A percentile compares a stretch with the other conserved stretches of the same genome.
phyloP scores from a whole-genome alignment of 768 basidiomycete species.

The Kwoniella botswanensis region DNA sequence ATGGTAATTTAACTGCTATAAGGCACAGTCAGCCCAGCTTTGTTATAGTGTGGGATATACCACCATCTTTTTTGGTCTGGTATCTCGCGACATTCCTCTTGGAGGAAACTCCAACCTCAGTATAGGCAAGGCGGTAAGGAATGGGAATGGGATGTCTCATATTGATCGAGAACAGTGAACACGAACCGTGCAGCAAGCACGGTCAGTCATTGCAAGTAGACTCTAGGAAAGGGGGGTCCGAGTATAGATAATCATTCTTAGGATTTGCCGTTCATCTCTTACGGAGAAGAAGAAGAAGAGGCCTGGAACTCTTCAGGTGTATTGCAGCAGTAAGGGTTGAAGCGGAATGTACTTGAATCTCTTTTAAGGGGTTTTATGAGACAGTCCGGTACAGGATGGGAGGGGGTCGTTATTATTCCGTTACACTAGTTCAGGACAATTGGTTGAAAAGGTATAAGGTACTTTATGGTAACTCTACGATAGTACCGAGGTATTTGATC shows the following conservation, averaged over 20 bases:
- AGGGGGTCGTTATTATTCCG: slow-evolving; percentile 3
- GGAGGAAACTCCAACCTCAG: not conserved
- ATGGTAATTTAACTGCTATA: slow-evolving; percentile 5
- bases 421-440: slow-evolving; percentile 13
- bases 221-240: not conserved
- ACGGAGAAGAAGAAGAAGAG: not conserved
- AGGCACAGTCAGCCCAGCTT: not conserved
- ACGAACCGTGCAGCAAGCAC: not conserved
- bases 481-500: too few species aligned
- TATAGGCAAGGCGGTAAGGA: too few species aligned
- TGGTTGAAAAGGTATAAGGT: not conserved
- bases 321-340: not conserved
- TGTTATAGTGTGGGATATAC: not conserved
- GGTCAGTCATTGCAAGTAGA: too few species aligned
- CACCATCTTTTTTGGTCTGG: not conserved
- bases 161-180: not conserved
- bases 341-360: not conserved
- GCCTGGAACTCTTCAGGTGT: slow-evolving; percentile 5
- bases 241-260: not conserved
- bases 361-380: not conserved
- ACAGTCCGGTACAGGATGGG: not conserved
- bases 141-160: not conserved
- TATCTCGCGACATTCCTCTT: not conserved
- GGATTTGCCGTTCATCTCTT: too few species aligned
- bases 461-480: too few species aligned